Base-by-base conservation (phyloP, 495 filamentous ascomycete genomes). In the Oidiodendron maius region DNA sequence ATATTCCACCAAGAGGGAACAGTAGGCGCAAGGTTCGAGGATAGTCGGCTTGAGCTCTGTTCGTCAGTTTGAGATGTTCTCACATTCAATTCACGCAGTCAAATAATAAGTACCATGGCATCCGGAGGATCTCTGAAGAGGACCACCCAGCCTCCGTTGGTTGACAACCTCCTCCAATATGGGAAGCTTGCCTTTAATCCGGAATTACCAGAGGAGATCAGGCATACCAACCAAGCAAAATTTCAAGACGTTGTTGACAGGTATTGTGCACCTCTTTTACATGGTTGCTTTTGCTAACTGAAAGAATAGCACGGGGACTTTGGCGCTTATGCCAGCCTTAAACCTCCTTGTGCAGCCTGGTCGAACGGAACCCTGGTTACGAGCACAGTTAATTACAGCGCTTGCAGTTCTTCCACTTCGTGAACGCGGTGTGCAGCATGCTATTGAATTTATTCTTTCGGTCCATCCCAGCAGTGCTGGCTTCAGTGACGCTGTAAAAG, bases 381-480 rank as follows among this genome's bases (percentile, higher is more conserved):
- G 70, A n/a, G 15, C 63, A 34, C 70, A 68, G 49, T 44, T 81
- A 3, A 65, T 86, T 15, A 75, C 80, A 13, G 64, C 67, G 5
- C 68, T 91, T 9, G 78, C 83, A 10, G 56, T 70, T 15, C 56
- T 89, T 13, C 84, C 87, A 3, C 70, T 88, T n/a, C 74, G 85
- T 1, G 61, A 71, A 0, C 62, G 72, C 44, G 87, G 86, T 2
- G 82, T 89, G 3, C 61, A 84, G 16, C 74, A 82, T 32, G 83
- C 79, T 0, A 75, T 91, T 37, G 76, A 87, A 56, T 89, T 89
- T 55, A 71, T 89, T 68, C 60, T 84, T 65, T 57, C 80, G 57
- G 70, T 79, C 58, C 67, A 78, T 63, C 60, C 82, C 51, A 61
- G 54, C 34, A 55, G 12, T 22, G 17, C 43, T 22, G 18, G 44